These are phyloP conservation scores for Fragaria nilgerrensis DNA, from an alignment of 306 rosid species.

Conservation along the genomic window DNA sequence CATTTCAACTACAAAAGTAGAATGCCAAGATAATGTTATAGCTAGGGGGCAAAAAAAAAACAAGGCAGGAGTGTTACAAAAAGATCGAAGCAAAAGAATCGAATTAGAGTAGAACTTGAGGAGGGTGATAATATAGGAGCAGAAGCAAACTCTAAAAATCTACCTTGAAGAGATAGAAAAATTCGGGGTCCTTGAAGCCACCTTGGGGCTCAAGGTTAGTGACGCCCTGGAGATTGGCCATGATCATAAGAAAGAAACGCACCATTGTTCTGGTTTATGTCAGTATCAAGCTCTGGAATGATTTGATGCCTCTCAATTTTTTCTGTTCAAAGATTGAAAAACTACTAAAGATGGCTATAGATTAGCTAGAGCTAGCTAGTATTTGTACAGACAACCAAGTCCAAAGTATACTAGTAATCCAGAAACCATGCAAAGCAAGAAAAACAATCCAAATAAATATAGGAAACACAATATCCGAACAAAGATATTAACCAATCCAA, in stretches of 20 bases:
- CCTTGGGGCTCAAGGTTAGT: constrained; percentile 80
- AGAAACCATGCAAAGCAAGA: not conserved
- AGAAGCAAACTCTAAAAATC: not conserved
- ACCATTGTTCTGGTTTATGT: constrained; percentile 44
- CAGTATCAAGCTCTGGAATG: not conserved
- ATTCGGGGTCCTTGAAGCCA: constrained; percentile 78
- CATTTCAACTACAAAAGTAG: constrained; percentile 59
- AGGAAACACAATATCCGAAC: not conserved
- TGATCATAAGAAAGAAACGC: constrained; percentile 61
- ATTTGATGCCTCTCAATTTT: not conserved
- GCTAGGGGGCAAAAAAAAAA: not conserved
- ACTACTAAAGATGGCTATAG: not conserved
- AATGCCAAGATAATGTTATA: not conserved
- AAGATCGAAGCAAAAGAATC: too few relatives aligned
- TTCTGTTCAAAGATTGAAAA: not conserved
- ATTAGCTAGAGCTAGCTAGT: not conserved
- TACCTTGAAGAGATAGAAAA: constrained; percentile 78
- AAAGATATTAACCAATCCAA: too few relatives aligned
- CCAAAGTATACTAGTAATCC: not conserved
- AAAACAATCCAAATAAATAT: not conserved
- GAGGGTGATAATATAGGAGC: not conserved
- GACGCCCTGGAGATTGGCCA: constrained; percentile 70
- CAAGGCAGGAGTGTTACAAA: too few relatives aligned
- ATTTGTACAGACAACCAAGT: not conserved
- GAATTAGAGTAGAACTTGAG: not conserved